Conservation (phyloP, 495 filamentous ascomycete genomes). For the Xylaria palmicola region DNA sequence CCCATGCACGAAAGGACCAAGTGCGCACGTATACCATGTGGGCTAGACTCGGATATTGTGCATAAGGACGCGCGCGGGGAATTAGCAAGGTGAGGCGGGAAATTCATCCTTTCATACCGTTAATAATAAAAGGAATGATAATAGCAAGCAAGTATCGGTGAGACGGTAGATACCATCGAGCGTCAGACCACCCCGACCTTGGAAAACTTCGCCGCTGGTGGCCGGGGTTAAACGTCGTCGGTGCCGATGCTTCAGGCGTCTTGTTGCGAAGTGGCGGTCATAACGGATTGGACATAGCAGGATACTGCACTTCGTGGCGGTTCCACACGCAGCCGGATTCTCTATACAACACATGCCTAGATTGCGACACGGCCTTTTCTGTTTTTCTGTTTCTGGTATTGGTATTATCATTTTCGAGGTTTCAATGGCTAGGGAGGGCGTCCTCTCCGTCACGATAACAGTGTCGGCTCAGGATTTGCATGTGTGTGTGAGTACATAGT, state of each 20-base stretch:
- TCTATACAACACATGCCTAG: neutral
- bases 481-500: too few species aligned
- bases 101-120: neutral
- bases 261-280: conserved; percentile 5
- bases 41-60: neutral
- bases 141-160: conserved; percentile 3
- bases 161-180: neutral
- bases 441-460: neutral
- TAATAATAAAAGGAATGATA: neutral
- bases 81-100: neutral
- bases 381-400: too few species aligned
- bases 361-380: too few species aligned
- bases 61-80: neutral
- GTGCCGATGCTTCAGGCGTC: neutral
- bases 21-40: neutral
- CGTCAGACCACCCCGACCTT: neutral
- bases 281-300: neutral
- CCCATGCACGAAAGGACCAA: too few species aligned
- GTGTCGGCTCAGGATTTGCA: neutral
- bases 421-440: too few species aligned
- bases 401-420: neutral
- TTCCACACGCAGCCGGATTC: neutral
- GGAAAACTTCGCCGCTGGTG: neutral
- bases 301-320: neutral
- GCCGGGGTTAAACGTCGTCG: neutral